Evolutionary conservation across 352 stramenopile species (phyloP).

Genomic region (Phytophthora ramorum): DNA sequence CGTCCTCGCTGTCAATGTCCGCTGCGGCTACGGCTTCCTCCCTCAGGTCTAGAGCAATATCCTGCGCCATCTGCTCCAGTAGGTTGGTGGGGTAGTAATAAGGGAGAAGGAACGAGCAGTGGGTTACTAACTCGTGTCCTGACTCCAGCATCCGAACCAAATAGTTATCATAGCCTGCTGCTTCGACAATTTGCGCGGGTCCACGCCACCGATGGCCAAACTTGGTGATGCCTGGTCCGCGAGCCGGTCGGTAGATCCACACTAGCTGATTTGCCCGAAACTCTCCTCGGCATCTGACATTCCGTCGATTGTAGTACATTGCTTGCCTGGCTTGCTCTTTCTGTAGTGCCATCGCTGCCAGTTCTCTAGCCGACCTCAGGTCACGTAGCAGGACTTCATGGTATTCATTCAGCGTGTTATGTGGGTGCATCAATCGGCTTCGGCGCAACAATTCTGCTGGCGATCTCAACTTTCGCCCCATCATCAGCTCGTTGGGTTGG

Average conservation of each 20-base stretch:
- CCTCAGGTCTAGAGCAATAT: background rate
- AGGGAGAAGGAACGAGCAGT: background rate
- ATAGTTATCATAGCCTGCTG: background rate
- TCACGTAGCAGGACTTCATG: too few relatives aligned
- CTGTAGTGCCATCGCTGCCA: background rate
- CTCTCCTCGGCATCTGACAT: background rate
- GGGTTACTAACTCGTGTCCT: background rate
- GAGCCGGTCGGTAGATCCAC: background rate
- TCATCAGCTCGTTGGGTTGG: too few relatives aligned
- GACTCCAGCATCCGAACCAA: background rate
- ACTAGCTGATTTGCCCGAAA: background rate
- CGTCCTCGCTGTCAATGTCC: background rate
- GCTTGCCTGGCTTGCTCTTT: background rate
- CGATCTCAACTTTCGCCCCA: background rate
- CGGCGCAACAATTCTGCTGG: background rate
- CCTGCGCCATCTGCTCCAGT: background rate
- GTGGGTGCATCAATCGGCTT: too few relatives aligned
- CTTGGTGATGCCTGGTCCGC: background rate
- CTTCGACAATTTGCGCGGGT: background rate
- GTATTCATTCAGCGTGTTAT: too few relatives aligned
- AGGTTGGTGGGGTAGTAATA: background rate
- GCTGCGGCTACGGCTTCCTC: background rate
- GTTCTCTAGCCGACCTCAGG: background rate
- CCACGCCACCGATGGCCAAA: background rate
- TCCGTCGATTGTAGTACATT: background rate